A percentile compares a stretch with the other conserved stretches of the same genome.
Conservation (phyloP, 78 protist species). For the Dictyostelium capitatum region DNA sequence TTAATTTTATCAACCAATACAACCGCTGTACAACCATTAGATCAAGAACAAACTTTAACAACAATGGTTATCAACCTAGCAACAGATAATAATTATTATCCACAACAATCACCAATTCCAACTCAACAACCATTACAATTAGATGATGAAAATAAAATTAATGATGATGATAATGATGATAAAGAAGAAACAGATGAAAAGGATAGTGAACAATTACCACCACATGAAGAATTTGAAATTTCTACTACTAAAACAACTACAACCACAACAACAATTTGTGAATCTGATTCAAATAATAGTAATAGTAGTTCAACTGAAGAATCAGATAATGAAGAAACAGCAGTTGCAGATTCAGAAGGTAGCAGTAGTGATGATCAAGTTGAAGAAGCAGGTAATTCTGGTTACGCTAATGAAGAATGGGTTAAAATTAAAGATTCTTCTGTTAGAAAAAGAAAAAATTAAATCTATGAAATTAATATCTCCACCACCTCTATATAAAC, state of each 20-base stretch:
- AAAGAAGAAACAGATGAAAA: background rate
- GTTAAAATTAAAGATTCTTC: constrained; percentile 7
- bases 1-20: background rate
- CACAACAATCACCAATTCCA: background rate
- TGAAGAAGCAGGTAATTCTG: constrained; percentile 19
- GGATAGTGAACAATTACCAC: background rate
- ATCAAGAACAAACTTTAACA: background rate
- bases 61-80: background rate
- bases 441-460: constrained; percentile 18
- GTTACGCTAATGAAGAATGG: background rate
- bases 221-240: background rate
- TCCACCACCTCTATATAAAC: no score
- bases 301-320: background rate
- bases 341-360: background rate
- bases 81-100: background rate
- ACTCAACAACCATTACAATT: no score
- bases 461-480: no score
- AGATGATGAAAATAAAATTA: no score
- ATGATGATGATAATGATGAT: background rate
- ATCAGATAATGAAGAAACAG: background rate
- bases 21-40: background rate
- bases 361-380: background rate
- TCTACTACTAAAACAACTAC: background rate
- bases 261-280: background rate
- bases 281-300: background rate